phyloP scores from a whole-genome alignment of 805 yeast genomes.

The Cephaloascus albidus region DNA sequence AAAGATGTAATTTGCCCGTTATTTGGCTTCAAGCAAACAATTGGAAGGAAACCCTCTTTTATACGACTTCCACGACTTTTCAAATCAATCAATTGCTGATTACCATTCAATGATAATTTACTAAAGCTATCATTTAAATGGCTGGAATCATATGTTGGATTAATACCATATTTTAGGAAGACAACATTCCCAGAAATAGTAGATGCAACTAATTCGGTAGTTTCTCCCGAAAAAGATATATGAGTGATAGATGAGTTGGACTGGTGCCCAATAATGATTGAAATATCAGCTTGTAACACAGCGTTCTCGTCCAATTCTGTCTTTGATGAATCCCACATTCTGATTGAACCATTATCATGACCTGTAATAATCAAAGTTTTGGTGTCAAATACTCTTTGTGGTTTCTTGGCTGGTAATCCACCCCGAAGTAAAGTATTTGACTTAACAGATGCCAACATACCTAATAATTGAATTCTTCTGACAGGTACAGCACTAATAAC shows the following conservation, averaged over 20 bases:
- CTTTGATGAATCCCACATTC: constrained; percentile 77
- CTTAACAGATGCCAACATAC: constrained; percentile 54
- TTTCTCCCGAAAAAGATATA: constrained; percentile 70
- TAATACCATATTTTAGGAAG: constrained; percentile 60
- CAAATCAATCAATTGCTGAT: background rate
- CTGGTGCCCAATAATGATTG: constrained; percentile 33
- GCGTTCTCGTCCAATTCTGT: constrained; percentile 57
- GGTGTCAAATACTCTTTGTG: constrained; percentile 25
- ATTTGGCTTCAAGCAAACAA: constrained; percentile 20
- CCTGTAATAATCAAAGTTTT: constrained; percentile 71
- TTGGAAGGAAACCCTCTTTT: constrained; percentile 57
- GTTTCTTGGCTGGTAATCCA: constrained; percentile 59
- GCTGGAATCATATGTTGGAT: constrained; percentile 31
- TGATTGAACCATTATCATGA: constrained; percentile 73
- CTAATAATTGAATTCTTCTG: constrained; percentile 64
- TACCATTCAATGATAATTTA: constrained; percentile 13
- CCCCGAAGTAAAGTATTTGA: constrained; percentile 53
- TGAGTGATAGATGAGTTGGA: constrained; percentile 38
- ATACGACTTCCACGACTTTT: constrained; percentile 13
- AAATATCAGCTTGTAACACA: constrained; percentile 50
- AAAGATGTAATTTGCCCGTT: constrained; percentile 49
- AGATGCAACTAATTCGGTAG: constrained; percentile 67
- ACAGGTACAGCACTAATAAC: constrained; percentile 40
- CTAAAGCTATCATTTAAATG: constrained; percentile 18
- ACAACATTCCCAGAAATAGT: constrained; percentile 65